These are phyloP conservation scores for Xylariaceae sp. DNA, from an alignment of 2,329 filamentous ascomycete genomes.

Conservation along the genomic window DNA sequence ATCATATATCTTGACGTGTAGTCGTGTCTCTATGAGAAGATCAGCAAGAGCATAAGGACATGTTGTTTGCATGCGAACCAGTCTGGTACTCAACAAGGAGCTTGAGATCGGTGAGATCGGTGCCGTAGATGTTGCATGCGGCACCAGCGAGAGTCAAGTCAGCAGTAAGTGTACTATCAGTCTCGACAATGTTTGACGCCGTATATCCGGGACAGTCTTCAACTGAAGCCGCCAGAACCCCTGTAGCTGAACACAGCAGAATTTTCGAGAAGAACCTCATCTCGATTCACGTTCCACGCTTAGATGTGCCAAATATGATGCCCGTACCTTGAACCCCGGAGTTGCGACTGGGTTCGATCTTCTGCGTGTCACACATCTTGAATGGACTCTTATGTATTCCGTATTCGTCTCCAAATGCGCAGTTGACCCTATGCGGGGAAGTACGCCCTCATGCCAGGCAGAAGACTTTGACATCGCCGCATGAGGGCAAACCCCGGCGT, in stretches of 20 bases:
- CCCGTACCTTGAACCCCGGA: neutral
- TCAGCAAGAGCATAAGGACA: neutral
- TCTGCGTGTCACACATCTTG: neutral
- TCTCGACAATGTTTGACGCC: constrained; percentile 22
- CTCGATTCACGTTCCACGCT: neutral
- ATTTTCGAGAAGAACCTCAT: constrained; percentile 11
- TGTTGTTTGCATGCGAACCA: constrained; percentile 9
- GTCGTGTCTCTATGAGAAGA: constrained; percentile 12
- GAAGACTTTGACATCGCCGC: neutral
- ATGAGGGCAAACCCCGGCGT: neutral
- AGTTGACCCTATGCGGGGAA: constrained; percentile 15
- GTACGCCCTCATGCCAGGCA: neutral
- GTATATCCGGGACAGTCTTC: constrained; percentile 26
- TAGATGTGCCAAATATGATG: neutral
- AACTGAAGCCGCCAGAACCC: constrained; percentile 13
- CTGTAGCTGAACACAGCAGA: constrained; percentile 9
- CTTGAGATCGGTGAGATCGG: constrained; percentile 23
- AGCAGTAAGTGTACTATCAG: constrained; percentile 20
- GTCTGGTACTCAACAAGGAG: constrained; percentile 26
- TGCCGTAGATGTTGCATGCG: constrained; percentile 24
- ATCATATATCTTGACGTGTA: constrained; percentile 26
- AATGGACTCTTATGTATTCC: constrained; percentile 4
- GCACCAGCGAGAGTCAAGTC: constrained; percentile 22
- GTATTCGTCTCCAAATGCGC: neutral
- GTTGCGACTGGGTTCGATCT: neutral